Evolutionary conservation across 345 rosid genomes (phyloP).

Genomic region (Populus alba): DNA sequence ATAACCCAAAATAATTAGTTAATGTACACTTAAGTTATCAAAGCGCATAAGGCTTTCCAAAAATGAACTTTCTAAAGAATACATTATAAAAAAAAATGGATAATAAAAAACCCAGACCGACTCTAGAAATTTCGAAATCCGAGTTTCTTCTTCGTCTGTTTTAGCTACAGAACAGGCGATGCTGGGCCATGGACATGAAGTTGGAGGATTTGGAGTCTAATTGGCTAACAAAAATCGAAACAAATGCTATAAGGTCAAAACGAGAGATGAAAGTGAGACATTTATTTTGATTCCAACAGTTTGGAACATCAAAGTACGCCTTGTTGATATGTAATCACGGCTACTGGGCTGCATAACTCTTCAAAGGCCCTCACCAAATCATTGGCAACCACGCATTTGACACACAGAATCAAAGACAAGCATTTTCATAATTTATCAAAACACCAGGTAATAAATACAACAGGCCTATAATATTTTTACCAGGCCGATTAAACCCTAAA

Average conservation of each 20-base stretch:
- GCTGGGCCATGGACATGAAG: not conserved
- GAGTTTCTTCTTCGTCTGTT: not conserved
- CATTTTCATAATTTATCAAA: not conserved
- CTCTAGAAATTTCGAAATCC: not conserved
- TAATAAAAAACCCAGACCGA: no score
- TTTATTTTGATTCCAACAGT: not conserved
- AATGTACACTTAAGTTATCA: not conserved
- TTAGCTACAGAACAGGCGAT: not conserved
- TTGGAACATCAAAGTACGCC: not conserved
- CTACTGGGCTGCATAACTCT: not conserved
- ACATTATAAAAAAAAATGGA: no score
- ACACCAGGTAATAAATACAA: slow-evolving; percentile 1
- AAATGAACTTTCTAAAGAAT: no score
- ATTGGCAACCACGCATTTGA: not conserved
- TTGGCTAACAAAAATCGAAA: not conserved
- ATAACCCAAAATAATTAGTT: not conserved
- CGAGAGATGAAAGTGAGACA: not conserved
- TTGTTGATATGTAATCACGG: not conserved
- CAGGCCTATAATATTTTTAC: slow-evolving; percentile 4
- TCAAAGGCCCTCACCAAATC: not conserved
- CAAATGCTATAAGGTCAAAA: not conserved
- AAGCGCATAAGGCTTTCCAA: no score
- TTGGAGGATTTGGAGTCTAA: not conserved
- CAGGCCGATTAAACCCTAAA: not conserved
- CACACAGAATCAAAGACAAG: not conserved